Evolutionary conservation across 2,329 filamentous ascomycete species (phyloP).

Genomic region (Pyricularia pennisetigena): DNA sequence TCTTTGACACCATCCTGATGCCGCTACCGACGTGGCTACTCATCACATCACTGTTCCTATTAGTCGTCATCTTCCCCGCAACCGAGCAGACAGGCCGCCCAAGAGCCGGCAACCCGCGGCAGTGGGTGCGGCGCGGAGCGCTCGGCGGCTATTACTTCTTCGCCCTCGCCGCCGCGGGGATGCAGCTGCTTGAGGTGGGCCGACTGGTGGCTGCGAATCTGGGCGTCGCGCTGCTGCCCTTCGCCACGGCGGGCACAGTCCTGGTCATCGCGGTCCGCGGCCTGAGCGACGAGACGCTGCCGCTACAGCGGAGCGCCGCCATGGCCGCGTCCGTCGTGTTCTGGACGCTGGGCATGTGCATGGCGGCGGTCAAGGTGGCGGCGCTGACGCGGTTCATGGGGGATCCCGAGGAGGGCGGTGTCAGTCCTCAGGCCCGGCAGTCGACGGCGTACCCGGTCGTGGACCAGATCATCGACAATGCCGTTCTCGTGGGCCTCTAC

Average conservation of each 20-base stretch:
- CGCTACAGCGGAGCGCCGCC: not conserved
- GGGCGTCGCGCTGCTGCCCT: constrained; percentile 13
- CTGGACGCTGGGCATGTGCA: constrained; percentile 12
- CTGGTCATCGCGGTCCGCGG: not conserved
- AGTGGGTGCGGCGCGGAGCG: constrained; percentile 12
- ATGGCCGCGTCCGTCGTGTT: constrained; percentile 6
- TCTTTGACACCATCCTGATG: constrained; percentile 15
- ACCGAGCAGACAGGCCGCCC: not conserved
- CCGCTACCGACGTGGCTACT: constrained; percentile 16
- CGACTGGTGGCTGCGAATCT: constrained; percentile 11
- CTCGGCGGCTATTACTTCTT: constrained; percentile 14
- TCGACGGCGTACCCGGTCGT: constrained; percentile 12
- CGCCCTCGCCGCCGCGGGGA: constrained; percentile 12
- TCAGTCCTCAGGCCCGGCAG: constrained; percentile 7
- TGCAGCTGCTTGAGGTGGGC: constrained; percentile 16
- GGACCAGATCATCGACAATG: constrained; percentile 16
- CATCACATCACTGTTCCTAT: constrained; percentile 9
- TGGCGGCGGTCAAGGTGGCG: constrained; percentile 14
- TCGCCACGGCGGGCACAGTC: constrained; percentile 13
- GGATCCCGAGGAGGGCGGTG: not conserved
- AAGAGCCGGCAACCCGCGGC: constrained; percentile 5
- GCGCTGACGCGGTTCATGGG: constrained; percentile 9
- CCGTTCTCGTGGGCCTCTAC: constrained; percentile 13
- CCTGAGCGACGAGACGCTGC: not conserved
- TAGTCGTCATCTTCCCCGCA: constrained; percentile 10